A percentile compares a stretch with the other conserved stretches of the same genome.
Evolutionary conservation across 2,329 filamentous ascomycete genomes (phyloP).

Genomic region (Cladophialophora immunda): DNA sequence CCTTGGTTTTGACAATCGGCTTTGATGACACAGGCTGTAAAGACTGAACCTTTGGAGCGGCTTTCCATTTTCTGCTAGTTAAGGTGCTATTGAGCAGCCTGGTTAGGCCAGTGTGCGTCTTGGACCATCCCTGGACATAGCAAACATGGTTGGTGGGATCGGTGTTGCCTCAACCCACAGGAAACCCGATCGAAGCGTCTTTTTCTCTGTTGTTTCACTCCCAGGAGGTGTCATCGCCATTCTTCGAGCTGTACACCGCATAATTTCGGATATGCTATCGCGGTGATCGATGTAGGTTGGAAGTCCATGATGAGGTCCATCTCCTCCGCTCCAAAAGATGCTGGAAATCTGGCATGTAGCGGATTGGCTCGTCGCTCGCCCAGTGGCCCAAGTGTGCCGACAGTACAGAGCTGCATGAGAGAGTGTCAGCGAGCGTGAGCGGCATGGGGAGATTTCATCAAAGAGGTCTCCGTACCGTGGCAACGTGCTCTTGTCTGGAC

Average conservation of each 20-base stretch:
- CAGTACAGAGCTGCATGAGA: conserved; percentile 65
- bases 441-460: neutral
- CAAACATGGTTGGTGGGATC: neutral
- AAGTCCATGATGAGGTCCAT: neutral
- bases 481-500: conserved; percentile 37
- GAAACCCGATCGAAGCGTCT: neutral
- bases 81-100: neutral
- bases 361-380: neutral
- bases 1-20: neutral
- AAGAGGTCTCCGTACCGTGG: conserved; percentile 30
- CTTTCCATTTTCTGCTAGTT: neutral
- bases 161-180: neutral
- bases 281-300: neutral
- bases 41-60: neutral
- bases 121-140: neutral
- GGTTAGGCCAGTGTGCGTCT: neutral
- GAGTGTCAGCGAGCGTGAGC: conserved; percentile 21
- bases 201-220: neutral
- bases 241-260: neutral
- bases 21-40: neutral
- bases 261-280: neutral
- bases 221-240: neutral
- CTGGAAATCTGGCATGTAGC: neutral
- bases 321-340: conserved; percentile 2
- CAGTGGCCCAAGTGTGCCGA: conserved; percentile 63